A percentile compares a stretch with the other conserved stretches of the same genome.
Evolutionary conservation across 129 eudicot genomes (phyloP).

Genomic region (Arctium lappa): DNA sequence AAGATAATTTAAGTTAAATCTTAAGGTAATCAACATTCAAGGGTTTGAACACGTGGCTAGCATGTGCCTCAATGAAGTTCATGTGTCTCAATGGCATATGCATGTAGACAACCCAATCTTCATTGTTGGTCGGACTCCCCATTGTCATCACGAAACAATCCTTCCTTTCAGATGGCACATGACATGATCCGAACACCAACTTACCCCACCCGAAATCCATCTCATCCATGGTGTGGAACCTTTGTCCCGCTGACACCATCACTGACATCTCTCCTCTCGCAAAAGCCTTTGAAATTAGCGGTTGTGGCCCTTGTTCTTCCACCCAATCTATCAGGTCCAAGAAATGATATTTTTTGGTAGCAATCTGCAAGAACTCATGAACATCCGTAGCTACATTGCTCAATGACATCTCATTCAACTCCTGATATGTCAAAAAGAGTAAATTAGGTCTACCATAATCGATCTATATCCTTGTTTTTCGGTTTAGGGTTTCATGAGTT

Average conservation of each 20-base stretch:
- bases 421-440: not conserved
- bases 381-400: conserved; percentile 29
- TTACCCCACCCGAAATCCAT: conserved; percentile 59
- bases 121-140: conserved; percentile 47
- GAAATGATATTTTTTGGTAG: conserved; percentile 40
- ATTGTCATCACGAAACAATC: conserved; percentile 61
- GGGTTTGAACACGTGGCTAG: conserved; percentile 33
- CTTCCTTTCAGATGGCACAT: conserved; percentile 44
- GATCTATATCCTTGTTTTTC: no score
- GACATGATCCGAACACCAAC: conserved; percentile 46
- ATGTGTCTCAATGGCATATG: conserved; percentile 41
- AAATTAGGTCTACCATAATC: not conserved
- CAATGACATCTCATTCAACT: conserved; percentile 25
- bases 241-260: conserved; percentile 49
- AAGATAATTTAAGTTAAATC: not conserved
- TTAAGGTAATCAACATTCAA: conserved; percentile 32
- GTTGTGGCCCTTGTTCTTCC: conserved; percentile 43
- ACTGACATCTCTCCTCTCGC: conserved; percentile 23
- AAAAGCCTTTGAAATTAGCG: conserved; percentile 27
- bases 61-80: conserved; percentile 33
- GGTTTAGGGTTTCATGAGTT: no score
- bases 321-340: conserved; percentile 51
- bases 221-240: conserved; percentile 30
- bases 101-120: conserved; percentile 64
- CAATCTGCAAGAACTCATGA: conserved; percentile 27